phyloP scores from a whole-genome alignment of 2,329 filamentous ascomycete genomes.

The Fusarium sp. region DNA sequence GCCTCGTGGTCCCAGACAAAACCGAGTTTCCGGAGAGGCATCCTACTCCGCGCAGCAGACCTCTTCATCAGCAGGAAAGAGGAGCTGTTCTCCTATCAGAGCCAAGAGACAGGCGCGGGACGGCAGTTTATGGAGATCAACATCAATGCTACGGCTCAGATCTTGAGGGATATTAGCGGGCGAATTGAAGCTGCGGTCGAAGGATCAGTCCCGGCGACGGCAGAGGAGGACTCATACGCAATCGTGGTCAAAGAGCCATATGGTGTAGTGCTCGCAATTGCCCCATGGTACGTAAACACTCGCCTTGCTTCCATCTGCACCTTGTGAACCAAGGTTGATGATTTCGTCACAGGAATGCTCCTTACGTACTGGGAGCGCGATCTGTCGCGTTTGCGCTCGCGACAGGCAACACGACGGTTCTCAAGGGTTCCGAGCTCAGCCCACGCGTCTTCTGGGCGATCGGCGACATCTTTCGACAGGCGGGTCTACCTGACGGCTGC shows the following conservation, averaged over 20 bases:
- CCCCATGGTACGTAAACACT: conserved; percentile 72
- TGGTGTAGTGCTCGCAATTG: conserved; percentile 83
- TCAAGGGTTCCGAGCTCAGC: conserved; percentile 76
- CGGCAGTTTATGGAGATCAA: conserved; percentile 55
- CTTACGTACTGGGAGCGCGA: not conserved
- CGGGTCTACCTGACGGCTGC: conserved; percentile 80
- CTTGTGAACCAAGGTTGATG: not conserved
- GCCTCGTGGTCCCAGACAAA: conserved; percentile 74
- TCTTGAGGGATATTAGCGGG: conserved; percentile 55
- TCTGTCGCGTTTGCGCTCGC: not conserved
- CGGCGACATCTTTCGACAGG: conserved; percentile 72
- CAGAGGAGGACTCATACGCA: conserved; percentile 54
- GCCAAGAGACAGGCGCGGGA: conserved; percentile 57
- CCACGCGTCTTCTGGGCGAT: conserved; percentile 73
- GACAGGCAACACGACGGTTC: conserved; percentile 74
- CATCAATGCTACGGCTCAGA: conserved; percentile 46
- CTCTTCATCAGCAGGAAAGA: conserved; percentile 68
- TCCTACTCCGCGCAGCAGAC: conserved; percentile 75
- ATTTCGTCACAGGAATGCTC: not conserved
- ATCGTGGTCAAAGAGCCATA: conserved; percentile 64
- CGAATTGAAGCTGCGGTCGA: conserved; percentile 49
- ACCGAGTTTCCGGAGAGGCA: conserved; percentile 71
- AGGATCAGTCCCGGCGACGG: conserved; percentile 50
- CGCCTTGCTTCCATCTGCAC: not conserved
- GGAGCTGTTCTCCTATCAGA: conserved; percentile 71